These are phyloP conservation scores for Penicillium sp. DNA, from an alignment of 2,329 filamentous ascomycete species.

Conservation along the genomic window DNA sequence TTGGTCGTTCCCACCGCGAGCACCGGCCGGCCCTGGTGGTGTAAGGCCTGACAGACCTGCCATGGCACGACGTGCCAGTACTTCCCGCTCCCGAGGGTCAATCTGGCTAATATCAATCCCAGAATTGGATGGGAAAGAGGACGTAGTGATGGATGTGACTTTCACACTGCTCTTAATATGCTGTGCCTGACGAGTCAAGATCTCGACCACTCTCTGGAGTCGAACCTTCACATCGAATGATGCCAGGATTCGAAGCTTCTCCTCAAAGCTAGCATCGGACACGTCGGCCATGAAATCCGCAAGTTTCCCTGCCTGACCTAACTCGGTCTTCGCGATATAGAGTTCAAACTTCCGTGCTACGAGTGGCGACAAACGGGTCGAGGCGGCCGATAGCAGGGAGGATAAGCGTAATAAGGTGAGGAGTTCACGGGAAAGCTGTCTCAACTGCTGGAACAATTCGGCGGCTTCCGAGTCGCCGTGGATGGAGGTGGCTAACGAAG, in stretches of 20 bases:
- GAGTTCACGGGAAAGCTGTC: slow-evolving; percentile 81
- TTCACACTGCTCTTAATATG: slow-evolving; percentile 85
- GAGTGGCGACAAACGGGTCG: slow-evolving; percentile 73
- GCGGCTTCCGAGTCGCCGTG: slow-evolving; percentile 64
- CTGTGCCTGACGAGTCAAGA: slow-evolving; percentile 78
- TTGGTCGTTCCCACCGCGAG: slow-evolving; percentile 52
- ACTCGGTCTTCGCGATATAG: slow-evolving; percentile 79
- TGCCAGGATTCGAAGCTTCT: slow-evolving; percentile 85
- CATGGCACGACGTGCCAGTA: slow-evolving; percentile 47
- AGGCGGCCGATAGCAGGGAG: slow-evolving; percentile 73
- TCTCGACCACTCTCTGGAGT: slow-evolving; percentile 77
- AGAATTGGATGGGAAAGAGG: slow-evolving; percentile 61
- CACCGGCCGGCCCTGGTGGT: slow-evolving; percentile 45
- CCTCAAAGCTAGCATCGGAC: slow-evolving; percentile 81
- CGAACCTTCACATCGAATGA: slow-evolving; percentile 75
- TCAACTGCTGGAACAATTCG: slow-evolving; percentile 75
- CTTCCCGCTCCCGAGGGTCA: slow-evolving; percentile 49
- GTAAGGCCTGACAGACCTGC: slow-evolving; percentile 41
- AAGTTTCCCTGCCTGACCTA: slow-evolving; percentile 78
- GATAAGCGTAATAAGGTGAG: slow-evolving; percentile 81
- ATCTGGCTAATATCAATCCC: slow-evolving; percentile 57
- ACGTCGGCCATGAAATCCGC: slow-evolving; percentile 98
- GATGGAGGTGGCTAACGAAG: slow-evolving; percentile 31
- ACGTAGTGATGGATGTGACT: slow-evolving; percentile 73
- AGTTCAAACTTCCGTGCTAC: slow-evolving; percentile 82